Conservation (phyloP, 2,329 filamentous ascomycete species). For the Curvularia verruculosa region DNA sequence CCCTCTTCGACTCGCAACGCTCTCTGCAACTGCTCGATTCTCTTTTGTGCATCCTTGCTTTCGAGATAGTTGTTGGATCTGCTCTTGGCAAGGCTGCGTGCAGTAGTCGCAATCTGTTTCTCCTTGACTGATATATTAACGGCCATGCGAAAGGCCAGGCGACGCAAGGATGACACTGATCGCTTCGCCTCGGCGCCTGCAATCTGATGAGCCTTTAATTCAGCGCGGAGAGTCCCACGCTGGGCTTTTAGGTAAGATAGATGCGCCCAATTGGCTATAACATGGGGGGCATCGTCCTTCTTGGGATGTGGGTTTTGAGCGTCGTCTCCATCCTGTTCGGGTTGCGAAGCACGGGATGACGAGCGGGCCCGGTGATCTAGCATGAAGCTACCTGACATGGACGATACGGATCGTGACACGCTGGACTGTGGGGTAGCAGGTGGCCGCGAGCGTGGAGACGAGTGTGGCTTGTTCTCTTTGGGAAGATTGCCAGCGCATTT, state of each 20-base stretch:
- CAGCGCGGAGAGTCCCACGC: slow-evolving; percentile 39
- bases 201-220: slow-evolving; percentile 43
- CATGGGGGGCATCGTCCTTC: slow-evolving; percentile 32
- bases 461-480: slow-evolving; percentile 29
- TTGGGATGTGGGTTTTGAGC: slow-evolving; percentile 21
- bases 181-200: slow-evolving; percentile 44
- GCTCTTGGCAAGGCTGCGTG: slow-evolving; percentile 40
- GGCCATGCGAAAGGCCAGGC: slow-evolving; percentile 48
- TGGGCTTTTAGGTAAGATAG: slow-evolving; percentile 46
- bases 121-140: slow-evolving; percentile 50
- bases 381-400: slow-evolving; percentile 46
- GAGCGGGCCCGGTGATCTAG: slow-evolving; percentile 33
- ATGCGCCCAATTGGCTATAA: slow-evolving; percentile 47
- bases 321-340: slow-evolving; percentile 19
- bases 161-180: slow-evolving; percentile 43
- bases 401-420: slow-evolving; percentile 40
- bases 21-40: slow-evolving; percentile 41
- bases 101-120: slow-evolving; percentile 44
- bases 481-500: slow-evolving; percentile 14
- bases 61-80: slow-evolving; percentile 43
- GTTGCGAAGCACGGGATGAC: slow-evolving; percentile 19
- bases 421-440: slow-evolving; percentile 29
- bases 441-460: slow-evolving; percentile 23
- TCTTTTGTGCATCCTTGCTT: slow-evolving; percentile 40
- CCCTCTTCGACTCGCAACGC: slow-evolving; percentile 42